Conservation (phyloP, 768 basidiomycete genomes). For the Amanita rimosa region DNA sequence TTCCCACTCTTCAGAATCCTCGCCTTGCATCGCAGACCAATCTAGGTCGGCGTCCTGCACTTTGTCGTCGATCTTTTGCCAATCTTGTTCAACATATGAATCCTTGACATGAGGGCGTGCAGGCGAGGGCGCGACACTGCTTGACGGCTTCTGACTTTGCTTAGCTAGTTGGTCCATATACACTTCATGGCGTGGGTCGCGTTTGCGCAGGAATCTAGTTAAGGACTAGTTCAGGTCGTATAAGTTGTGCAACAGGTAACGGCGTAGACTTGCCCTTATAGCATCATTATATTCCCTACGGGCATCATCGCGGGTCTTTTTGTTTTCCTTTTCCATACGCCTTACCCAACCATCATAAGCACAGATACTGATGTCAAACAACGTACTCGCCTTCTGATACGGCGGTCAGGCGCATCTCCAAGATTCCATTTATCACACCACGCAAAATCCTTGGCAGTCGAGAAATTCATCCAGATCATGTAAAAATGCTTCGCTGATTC, state of each 20-base stretch:
- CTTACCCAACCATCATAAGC: constrained; percentile 22
- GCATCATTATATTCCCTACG: constrained; percentile 89
- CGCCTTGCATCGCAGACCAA: constrained; percentile 64
- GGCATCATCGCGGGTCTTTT: constrained; percentile 80
- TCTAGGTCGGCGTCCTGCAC: constrained; percentile 51
- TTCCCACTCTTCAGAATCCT: constrained; percentile 76
- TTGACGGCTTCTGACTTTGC: constrained; percentile 15
- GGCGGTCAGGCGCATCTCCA: constrained; percentile 78
- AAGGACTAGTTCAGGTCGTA: constrained; percentile 39
- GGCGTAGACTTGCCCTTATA: constrained; percentile 48
- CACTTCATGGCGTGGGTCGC: constrained; percentile 79
- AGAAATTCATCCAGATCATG: constrained; percentile 75
- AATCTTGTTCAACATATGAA: constrained; percentile 74
- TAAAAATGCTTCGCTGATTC: constrained; percentile 70
- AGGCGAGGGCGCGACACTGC: constrained; percentile 18
- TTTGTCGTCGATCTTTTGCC: constrained; percentile 58
- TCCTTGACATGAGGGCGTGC: constrained; percentile 21
- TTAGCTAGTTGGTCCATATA: constrained; percentile 42
- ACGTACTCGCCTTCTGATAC: constrained; percentile 54
- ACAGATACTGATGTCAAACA: neutral
- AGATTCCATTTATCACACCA: constrained; percentile 85
- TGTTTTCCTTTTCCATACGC: constrained; percentile 94
- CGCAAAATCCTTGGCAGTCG: constrained; percentile 75
- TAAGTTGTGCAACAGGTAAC: neutral
- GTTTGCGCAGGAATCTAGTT: constrained; percentile 67